Evolutionary conservation across 202 grass and related monocot genomes (phyloP), one percentile per base, ranked within the genome.

Genomic region (Digitaria exilis): DNA sequence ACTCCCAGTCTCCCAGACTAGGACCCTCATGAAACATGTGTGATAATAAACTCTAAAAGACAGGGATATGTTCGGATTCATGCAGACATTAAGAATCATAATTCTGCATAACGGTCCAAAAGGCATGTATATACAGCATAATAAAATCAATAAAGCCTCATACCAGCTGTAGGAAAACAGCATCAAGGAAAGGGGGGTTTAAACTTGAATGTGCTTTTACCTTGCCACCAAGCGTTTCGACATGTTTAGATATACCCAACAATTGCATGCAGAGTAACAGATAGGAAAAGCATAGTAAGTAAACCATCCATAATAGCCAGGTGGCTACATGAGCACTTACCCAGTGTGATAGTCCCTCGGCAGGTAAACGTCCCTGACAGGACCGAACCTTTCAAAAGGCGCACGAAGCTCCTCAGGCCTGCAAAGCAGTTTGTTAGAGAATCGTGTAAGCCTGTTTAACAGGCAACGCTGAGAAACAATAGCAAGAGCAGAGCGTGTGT

Each of bases 371-470:
- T 97, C 95, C 45, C 87, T 72, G 12, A 97, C 89, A 69, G 88
- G 90, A 55, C 95, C 95, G 76, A 97, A 97, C 80, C 89, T 92
- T 69, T 94, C 90, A 9, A 97, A 97, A 13, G 90, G 82, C 59
- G 31, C 80, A 62, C 82, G 90, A n/a, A 95, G 71, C 50, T 97
- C 94, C 9, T 93, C 95, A 43, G 82, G 68, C 58, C 95, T 97
- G 82, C 43, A 91, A 65, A 82, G 10, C 65, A 32, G 18, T 13
- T 17, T 56, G 14, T 46, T 61, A 63, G 12, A 14, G 61, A 62
- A 52, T 9, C 65, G 69, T n/a, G n/a, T 15, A 57, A 65, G 70
- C 11, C 34, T n/a, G 80, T 65, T 30, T 21, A 73, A 58, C 48
- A 50, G 68, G 9, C 22, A 65, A 35, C 4, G 4, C 34, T 0